Conservation (phyloP, 371 early-diverging fungal species). For the Umbelopsis sp. region DNA sequence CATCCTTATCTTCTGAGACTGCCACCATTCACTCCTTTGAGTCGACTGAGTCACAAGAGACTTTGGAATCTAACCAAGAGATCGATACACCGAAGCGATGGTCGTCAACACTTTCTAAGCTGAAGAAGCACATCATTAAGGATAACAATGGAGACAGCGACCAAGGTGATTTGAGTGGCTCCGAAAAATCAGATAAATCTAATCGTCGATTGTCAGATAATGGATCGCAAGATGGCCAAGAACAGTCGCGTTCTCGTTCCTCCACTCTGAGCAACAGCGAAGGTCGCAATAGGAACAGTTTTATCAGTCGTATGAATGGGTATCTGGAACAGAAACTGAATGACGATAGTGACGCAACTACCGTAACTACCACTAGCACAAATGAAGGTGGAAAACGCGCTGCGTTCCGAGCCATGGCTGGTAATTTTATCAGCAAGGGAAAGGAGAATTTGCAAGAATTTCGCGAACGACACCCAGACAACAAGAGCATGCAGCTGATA, state of each 20-base stretch:
- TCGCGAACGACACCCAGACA: not conserved
- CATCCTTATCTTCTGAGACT: not conserved
- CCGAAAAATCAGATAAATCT: not conserved
- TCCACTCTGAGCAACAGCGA: conserved; percentile 8
- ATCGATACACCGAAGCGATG: not conserved
- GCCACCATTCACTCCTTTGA: not conserved
- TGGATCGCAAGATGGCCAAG: not conserved
- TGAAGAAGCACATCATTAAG: conserved; percentile 2
- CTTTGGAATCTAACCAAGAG: not conserved
- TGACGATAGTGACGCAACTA: not conserved
- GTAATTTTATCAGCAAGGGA: not conserved
- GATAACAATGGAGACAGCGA: not conserved
- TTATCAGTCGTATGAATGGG: conserved; percentile 10
- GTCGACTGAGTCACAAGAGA: not conserved
- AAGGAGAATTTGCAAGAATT: conserved; percentile 8
- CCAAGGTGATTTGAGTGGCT: not conserved
- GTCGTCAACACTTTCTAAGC: not conserved
- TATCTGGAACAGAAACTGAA: conserved; percentile 10
- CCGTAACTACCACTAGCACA: not conserved
- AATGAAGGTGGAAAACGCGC: not conserved
- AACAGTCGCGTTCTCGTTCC: conserved; percentile 1
- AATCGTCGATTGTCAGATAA: not conserved
- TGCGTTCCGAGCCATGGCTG: conserved; percentile 2
- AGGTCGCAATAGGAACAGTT: not conserved
- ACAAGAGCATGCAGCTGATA: conserved; percentile 1